Percentiles rank a stretch among this genome's conserved stretches.
Conservation (phyloP, 2,329 filamentous ascomycete species). For the Colletotrichum ledebouriae region DNA sequence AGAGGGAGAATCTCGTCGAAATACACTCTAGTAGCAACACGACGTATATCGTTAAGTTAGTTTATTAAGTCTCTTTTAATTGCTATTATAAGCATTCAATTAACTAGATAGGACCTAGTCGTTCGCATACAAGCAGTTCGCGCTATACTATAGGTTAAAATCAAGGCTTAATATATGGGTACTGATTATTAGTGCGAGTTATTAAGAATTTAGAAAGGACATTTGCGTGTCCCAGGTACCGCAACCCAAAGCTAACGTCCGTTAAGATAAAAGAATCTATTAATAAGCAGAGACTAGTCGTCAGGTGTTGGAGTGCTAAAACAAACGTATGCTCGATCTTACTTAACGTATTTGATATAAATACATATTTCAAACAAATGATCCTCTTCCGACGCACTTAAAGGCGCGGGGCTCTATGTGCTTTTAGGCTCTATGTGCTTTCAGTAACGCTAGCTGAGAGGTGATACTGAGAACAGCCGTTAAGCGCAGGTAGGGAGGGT, state of each 20-base stretch:
- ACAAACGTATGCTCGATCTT: conserved; percentile 4
- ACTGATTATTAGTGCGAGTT: conserved; percentile 1
- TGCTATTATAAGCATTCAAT: not conserved
- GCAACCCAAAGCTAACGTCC: conserved; percentile 1
- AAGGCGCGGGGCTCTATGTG: not conserved
- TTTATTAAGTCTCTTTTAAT: not conserved
- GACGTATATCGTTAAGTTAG: not conserved
- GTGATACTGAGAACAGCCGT: not conserved
- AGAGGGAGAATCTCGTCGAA: not conserved
- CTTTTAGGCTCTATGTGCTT: no score
- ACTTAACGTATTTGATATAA: conserved; percentile 1
- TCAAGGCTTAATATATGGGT: conserved; percentile 4
- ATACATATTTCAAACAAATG: conserved; percentile 1
- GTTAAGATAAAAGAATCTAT: conserved; percentile 3
- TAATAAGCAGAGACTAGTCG: not conserved
- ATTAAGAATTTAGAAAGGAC: conserved; percentile 5
- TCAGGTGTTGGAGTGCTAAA: not conserved
- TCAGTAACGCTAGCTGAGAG: conserved; percentile 2
- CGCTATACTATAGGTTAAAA: not conserved
- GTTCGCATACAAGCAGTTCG: conserved; percentile 3
- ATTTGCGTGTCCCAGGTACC: conserved; percentile 1
- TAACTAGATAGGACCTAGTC: conserved; percentile 1
- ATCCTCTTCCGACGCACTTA: not conserved
- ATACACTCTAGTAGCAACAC: not conserved
- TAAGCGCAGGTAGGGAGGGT: not conserved